Conservation (phyloP, 2,329 filamentous ascomycete genomes). For the Trichophyton simii region DNA sequence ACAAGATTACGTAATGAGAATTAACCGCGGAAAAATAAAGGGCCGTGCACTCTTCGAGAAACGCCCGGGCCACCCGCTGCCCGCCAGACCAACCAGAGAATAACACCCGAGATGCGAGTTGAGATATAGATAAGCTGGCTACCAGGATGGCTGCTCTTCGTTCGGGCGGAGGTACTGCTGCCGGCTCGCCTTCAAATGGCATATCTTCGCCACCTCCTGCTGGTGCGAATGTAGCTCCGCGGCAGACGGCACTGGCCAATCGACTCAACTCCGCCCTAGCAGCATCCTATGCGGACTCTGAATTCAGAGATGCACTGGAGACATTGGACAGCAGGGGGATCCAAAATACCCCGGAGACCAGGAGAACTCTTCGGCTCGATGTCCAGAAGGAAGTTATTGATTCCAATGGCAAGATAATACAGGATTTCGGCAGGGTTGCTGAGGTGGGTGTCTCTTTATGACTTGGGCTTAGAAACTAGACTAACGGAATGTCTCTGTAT, state of each 20-base stretch:
- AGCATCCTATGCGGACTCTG: constrained; percentile 80
- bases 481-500: background rate
- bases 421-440: constrained; percentile 78
- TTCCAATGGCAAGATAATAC: constrained; percentile 78
- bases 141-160: constrained; percentile 5
- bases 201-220: constrained; percentile 4
- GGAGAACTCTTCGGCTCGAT: constrained; percentile 67
- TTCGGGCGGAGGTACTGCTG: background rate
- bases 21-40: background rate
- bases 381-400: constrained; percentile 86
- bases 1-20: background rate
- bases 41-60: background rate
- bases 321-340: constrained; percentile 62
- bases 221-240: constrained; percentile 3
- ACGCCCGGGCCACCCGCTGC: background rate
- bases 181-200: constrained; percentile 8
- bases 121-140: background rate
- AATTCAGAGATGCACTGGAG: constrained; percentile 73
- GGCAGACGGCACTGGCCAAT: constrained; percentile 56
- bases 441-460: constrained; percentile 48
- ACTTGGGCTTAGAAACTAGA: background rate
- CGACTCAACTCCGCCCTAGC: constrained; percentile 79
- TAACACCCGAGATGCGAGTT: background rate
- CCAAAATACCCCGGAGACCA: constrained; percentile 62
- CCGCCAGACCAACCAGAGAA: background rate